phyloP scores from a whole-genome alignment of 768 basidiomycete species.

The Mycena venus region DNA sequence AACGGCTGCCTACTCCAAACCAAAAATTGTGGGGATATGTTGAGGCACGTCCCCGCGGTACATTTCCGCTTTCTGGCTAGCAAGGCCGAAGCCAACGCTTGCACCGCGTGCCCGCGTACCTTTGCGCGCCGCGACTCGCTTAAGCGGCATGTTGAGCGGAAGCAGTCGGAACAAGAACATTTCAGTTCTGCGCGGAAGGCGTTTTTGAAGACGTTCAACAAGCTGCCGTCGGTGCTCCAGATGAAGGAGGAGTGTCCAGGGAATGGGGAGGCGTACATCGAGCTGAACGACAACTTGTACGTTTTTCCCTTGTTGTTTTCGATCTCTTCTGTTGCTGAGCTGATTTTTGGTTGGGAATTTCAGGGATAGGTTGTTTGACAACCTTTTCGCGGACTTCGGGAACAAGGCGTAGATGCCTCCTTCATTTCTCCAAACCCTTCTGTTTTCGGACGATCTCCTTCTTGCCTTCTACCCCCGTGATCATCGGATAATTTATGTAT shows the following conservation, averaged over 20 bases:
- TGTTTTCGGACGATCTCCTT: too few relatives aligned
- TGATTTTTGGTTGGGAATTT: neutral
- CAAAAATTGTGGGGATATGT: slow-evolving; percentile 4
- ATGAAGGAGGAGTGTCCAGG: neutral
- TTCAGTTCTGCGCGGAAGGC: neutral
- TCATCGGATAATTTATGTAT: neutral
- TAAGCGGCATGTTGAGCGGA: neutral
- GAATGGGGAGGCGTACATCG: neutral
- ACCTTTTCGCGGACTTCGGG: neutral
- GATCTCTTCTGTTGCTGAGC: neutral
- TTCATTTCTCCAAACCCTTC: neutral
- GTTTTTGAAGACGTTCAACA: neutral
- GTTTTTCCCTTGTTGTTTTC: neutral
- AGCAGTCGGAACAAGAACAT: neutral
- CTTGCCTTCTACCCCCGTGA: too few relatives aligned
- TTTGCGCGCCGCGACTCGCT: neutral
- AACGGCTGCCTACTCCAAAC: neutral
- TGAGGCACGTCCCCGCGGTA: neutral
- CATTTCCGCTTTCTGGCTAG: neutral
- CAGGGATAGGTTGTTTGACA: neutral
- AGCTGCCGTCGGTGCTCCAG: neutral
- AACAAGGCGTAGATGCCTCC: neutral
- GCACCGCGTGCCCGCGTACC: neutral
- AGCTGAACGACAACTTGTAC: neutral
- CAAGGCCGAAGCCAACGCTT: neutral